Evolutionary conservation across 2,329 filamentous ascomycete genomes (phyloP).

Genomic region (Seiridium cupressi): DNA sequence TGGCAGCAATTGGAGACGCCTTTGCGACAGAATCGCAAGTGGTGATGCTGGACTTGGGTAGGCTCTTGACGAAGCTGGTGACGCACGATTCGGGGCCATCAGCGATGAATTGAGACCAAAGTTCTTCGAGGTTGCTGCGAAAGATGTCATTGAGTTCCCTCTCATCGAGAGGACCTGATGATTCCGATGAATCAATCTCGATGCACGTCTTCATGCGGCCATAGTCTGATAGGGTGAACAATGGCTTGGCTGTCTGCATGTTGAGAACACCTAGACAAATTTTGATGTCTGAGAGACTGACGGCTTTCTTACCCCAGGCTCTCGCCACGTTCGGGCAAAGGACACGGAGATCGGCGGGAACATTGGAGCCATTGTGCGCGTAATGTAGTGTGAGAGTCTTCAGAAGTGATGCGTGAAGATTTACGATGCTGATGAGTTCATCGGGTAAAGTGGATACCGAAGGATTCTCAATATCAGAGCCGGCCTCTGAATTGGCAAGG

Average conservation of each 20-base stretch:
- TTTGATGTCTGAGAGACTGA: conserved; percentile 64
- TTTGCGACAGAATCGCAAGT: conserved; percentile 50
- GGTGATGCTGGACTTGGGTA: conserved; percentile 55
- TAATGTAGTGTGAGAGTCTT: conserved; percentile 67
- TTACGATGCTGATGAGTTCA: conserved; percentile 58
- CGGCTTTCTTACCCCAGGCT: conserved; percentile 70
- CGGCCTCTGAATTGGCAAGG: conserved; percentile 33
- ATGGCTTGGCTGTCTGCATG: conserved; percentile 26
- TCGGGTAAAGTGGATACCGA: conserved; percentile 38
- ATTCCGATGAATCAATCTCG: conserved; percentile 45
- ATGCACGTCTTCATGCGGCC: conserved; percentile 52
- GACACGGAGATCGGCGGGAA: conserved; percentile 61
- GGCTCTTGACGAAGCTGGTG: conserved; percentile 50
- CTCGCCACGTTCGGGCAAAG: conserved; percentile 63
- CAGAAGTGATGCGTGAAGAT: conserved; percentile 65
- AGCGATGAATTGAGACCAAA: conserved; percentile 36
- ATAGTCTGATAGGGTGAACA: conserved; percentile 35
- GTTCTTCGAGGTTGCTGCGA: conserved; percentile 43
- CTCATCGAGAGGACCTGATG: conserved; percentile 43
- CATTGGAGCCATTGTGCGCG: conserved; percentile 63
- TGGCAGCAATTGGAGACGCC: conserved; percentile 57
- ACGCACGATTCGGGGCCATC: conserved; percentile 28
- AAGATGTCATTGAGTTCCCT: conserved; percentile 54
- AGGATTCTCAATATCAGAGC: conserved; percentile 22
- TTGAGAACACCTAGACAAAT: conserved; percentile 64